Evolutionary conservation across 495 filamentous ascomycete genomes (phyloP).

Genomic region (Neurospora pannonica): DNA sequence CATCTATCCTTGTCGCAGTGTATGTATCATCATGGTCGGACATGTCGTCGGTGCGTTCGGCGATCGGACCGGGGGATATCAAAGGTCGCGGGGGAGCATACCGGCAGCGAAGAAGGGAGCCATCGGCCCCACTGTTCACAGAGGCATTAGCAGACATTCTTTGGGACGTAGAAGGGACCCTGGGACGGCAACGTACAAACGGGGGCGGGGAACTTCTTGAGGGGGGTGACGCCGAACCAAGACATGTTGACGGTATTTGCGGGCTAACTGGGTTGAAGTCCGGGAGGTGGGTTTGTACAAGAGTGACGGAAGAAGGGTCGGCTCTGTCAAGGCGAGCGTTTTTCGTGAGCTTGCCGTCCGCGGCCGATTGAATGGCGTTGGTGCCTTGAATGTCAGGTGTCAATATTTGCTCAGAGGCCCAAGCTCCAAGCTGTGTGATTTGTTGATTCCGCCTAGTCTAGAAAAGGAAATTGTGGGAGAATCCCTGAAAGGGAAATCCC

Average conservation of each 20-base stretch:
- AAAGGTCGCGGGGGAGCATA: slow-evolving; percentile 39
- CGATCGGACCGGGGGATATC: neutral
- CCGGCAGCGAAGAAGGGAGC: slow-evolving; percentile 89
- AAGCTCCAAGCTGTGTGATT: neutral
- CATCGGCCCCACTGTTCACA: slow-evolving; percentile 66
- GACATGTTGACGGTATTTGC: slow-evolving; percentile 51
- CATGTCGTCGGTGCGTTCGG: neutral
- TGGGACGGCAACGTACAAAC: slow-evolving; percentile 55
- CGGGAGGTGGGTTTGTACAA: slow-evolving; percentile 10
- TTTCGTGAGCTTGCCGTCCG: slow-evolving; percentile 22
- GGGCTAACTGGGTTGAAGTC: slow-evolving; percentile 8
- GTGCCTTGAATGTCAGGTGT: slow-evolving; percentile 10
- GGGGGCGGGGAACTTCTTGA: slow-evolving; percentile 86
- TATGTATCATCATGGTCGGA: neutral
- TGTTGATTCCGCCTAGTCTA: neutral
- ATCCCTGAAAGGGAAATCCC: too few relatives aligned
- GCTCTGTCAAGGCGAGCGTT: slow-evolving; percentile 31
- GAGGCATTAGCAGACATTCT: slow-evolving; percentile 17
- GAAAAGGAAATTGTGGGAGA: neutral
- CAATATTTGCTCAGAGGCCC: neutral
- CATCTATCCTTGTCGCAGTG: neutral
- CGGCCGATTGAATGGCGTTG: slow-evolving; percentile 1
- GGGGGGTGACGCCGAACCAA: slow-evolving; percentile 52
- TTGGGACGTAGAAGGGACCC: slow-evolving; percentile 10
- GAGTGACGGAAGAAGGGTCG: slow-evolving; percentile 5